Conservation (phyloP, 768 basidiomycete species). For the Podaxis sp. region DNA sequence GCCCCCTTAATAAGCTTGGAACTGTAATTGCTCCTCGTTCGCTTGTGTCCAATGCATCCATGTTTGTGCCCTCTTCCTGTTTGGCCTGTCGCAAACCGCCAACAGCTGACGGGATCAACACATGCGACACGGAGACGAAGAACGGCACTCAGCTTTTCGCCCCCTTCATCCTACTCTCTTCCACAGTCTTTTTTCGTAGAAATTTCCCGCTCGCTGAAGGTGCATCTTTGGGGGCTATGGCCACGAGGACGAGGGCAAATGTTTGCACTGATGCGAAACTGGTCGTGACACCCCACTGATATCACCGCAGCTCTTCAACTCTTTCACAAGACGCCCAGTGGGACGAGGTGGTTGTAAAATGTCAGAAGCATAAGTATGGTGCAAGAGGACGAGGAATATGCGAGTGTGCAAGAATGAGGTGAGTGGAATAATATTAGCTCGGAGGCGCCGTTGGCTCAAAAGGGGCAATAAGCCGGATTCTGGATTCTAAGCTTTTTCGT, state of each 20-base stretch:
- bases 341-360: neutral
- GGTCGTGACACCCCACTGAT: neutral
- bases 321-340: neutral
- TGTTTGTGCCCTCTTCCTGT: neutral
- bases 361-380: neutral
- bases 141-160: neutral
- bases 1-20: neutral
- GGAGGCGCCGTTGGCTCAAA: neutral
- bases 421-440: neutral
- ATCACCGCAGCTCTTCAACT: neutral
- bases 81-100: neutral
- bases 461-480: neutral
- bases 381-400: neutral
- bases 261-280: neutral
- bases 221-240: neutral
- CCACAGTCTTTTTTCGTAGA: neutral
- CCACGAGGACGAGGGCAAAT: neutral
- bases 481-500: neutral
- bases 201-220: neutral
- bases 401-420: neutral
- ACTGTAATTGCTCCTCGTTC: neutral
- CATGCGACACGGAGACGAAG: neutral
- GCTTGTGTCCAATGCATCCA: neutral
- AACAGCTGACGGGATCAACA: neutral
- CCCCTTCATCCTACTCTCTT: neutral